These are phyloP conservation scores for Capronia epimyces DNA, from an alignment of 2,329 filamentous ascomycete species.

Conservation along the genomic window DNA sequence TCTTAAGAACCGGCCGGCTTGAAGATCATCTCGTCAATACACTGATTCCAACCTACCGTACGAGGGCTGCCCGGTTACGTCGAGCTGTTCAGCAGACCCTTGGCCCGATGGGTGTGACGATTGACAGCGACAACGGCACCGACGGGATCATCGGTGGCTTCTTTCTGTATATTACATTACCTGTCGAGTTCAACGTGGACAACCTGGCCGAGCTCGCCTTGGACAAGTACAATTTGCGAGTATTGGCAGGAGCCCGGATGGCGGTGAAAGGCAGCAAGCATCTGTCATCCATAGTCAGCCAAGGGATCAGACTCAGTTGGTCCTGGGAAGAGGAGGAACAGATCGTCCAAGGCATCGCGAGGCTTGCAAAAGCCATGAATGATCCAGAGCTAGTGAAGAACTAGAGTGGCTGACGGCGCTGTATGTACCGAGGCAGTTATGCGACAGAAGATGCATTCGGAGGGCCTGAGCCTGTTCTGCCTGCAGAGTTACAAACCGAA, in stretches of 20 bases:
- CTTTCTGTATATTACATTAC: slow-evolving; percentile 72
- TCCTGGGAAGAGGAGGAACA: too few species aligned
- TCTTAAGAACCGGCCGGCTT: slow-evolving; percentile 48
- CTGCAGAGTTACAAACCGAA: too few species aligned
- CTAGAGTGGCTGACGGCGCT: too few species aligned
- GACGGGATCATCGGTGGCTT: slow-evolving; percentile 65
- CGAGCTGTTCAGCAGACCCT: slow-evolving; percentile 55
- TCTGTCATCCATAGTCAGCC: too few species aligned
- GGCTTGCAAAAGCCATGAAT: too few species aligned
- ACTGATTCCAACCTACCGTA: slow-evolving; percentile 52
- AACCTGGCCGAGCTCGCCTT: slow-evolving; percentile 52
- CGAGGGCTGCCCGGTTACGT: slow-evolving; percentile 51
- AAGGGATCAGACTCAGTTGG: too few species aligned
- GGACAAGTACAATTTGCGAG: slow-evolving; percentile 57
- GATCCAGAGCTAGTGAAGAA: too few species aligned
- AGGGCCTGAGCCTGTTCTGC: too few species aligned
- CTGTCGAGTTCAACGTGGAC: too few species aligned
- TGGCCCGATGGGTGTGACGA: slow-evolving; percentile 53
- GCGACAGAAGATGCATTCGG: too few species aligned
- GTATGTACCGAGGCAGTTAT: too few species aligned
- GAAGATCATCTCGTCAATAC: slow-evolving; percentile 49
- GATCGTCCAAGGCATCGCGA: too few species aligned
- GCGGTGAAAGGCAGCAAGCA: slow-evolving; percentile 33
- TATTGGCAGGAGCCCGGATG: slow-evolving; percentile 58
- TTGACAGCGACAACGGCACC: slow-evolving; percentile 21